Evolutionary conservation across 1,139 yeast genomes (phyloP).

Genomic region (Yamadazyma atmosphaerica): DNA sequence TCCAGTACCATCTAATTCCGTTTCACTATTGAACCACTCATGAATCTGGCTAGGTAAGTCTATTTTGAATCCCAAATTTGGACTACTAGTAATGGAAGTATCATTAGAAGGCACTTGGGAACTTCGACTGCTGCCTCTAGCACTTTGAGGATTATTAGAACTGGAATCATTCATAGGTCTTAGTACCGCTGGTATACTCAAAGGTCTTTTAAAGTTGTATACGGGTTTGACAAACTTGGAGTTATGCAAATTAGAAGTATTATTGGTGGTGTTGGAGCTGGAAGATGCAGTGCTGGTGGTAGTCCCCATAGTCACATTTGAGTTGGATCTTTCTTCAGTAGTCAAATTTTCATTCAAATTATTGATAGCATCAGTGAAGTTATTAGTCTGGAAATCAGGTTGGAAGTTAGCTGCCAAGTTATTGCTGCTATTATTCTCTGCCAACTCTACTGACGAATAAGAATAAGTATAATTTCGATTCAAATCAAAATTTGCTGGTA

Average conservation of each 20-base stretch:
- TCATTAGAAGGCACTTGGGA: background rate
- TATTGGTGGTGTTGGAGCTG: conserved; percentile 12
- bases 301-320: conserved; percentile 1
- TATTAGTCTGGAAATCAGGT: conserved; percentile 5
- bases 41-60: background rate
- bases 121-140: background rate
- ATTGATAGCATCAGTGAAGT: conserved; percentile 22
- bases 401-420: background rate
- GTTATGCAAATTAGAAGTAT: conserved; percentile 6
- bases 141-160: conserved; percentile 6
- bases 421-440: background rate
- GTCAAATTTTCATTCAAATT: conserved; percentile 27
- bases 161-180: conserved; percentile 24
- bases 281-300: conserved; percentile 1
- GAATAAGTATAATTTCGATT: conserved; percentile 20
- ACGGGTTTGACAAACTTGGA: conserved; percentile 21
- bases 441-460: conserved; percentile 8
- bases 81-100: background rate
- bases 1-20: background rate
- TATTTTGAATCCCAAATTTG: conserved; percentile 1
- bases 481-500: conserved; percentile 46
- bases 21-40: background rate
- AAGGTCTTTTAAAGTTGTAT: conserved; percentile 40
- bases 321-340: conserved; percentile 18
- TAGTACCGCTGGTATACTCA: conserved; percentile 44